phyloP scores from a whole-genome alignment of 106 monocot genomes.

The Phalaenopsis aphrodite region DNA sequence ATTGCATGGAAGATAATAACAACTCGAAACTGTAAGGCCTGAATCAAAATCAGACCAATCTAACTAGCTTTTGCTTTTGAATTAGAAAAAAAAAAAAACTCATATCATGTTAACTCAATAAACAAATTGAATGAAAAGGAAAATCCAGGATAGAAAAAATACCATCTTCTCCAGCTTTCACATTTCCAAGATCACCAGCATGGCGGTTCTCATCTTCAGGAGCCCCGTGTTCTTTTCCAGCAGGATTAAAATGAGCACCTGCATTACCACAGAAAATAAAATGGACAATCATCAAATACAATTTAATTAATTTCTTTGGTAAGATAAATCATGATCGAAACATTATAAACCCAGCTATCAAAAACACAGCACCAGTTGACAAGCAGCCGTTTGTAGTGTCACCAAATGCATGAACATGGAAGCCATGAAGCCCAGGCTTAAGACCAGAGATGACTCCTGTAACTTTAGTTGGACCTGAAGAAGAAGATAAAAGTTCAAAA shows the following conservation, averaged over 20 bases:
- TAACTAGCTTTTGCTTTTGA: too few species aligned
- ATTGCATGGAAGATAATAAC: neutral
- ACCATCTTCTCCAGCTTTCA: slow-evolving; percentile 68
- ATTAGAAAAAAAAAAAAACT: too few species aligned
- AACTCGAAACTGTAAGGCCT: neutral
- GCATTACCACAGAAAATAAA: neutral
- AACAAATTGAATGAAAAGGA: neutral
- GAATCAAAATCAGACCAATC: neutral
- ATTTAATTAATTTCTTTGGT: neutral
- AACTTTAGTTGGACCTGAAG: slow-evolving; percentile 49
- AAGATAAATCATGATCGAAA: neutral
- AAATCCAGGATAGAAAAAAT: slow-evolving; percentile 7
- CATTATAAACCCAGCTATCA: neutral
- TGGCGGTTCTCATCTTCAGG: slow-evolving; percentile 71
- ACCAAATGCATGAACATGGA: slow-evolving; percentile 72
- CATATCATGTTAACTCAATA: neutral
- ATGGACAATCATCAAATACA: neutral
- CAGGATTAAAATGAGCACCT: slow-evolving; percentile 91
- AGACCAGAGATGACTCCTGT: slow-evolving; percentile 42
- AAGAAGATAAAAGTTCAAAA: neutral
- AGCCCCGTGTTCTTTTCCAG: slow-evolving; percentile 69
- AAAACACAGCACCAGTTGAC: slow-evolving; percentile 60
- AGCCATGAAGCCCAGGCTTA: slow-evolving; percentile 48
- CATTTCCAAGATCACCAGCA: slow-evolving; percentile 88
- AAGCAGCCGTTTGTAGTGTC: slow-evolving; percentile 83